Evolutionary conservation across 805 yeast genomes (phyloP), one percentile per base, ranked within the genome.

Genomic region (Schwanniomyces occidentalis): DNA sequence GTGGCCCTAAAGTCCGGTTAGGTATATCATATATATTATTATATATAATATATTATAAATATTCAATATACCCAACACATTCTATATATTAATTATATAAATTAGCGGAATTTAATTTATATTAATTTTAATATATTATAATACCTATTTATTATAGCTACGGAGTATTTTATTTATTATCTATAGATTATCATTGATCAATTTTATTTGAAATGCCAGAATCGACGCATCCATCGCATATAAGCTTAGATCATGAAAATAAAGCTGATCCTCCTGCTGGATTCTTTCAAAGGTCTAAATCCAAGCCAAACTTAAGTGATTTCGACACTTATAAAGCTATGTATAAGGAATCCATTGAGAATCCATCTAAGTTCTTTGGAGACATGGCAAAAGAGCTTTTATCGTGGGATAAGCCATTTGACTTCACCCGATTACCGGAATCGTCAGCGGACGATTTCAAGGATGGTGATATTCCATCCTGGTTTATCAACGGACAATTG

Each of bases 401-500:
- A 46, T 56, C 63, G 41, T 80, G 85, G 85, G 61, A 59, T 44
- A 70, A 56, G 28, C 75, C 73, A 8, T 80, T 79, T 52, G 69
- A 70, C 33, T 48, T 54, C 15, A 64, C 76, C 9, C 64, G 76
- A 37, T 62, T 58, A 39, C 80, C 80, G 1, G 49, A 62, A 52
- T 48, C 61, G 53, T 60, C 73, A 41, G 58, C 72, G 45, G 65
- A 73, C 35, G 76, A 78, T 59, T 67, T 69, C 48, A 58, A 63
- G 42, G 55, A 74, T 43, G 95, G 91, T 44, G 95, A 87, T 55
- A 69, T 80, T 34, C 88, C 97, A 10, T 58, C 69, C 23, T 93
- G 98, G 98, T 93, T 93, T 55, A 65, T 88, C 32, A 90, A 87
- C 44, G 99, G 99, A 56, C 80, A 85, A 67, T 74, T 91, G 57